Evolutionary conservation across 129 eudicot species (phyloP).

Genomic region (Ambrosia trifida): DNA sequence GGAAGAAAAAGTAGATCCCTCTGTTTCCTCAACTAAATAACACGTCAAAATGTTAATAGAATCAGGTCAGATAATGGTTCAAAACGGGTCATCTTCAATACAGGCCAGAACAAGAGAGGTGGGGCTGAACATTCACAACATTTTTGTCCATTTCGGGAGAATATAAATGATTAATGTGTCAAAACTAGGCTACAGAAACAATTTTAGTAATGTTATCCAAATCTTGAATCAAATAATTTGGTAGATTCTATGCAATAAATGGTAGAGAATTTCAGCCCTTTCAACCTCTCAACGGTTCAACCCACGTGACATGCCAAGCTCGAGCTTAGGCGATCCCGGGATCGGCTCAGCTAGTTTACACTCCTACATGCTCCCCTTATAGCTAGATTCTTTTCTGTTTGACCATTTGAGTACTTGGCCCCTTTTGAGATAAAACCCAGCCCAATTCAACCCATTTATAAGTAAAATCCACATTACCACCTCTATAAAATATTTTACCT

Average conservation of each 20-base stretch:
- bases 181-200: not conserved
- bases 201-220: not conserved
- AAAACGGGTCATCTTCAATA: not conserved
- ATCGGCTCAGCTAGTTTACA: too few relatives aligned
- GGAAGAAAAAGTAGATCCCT: slow-evolving; percentile 6
- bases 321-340: too few relatives aligned
- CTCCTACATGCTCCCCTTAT: not conserved
- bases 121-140: not conserved
- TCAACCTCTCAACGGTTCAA: not conserved
- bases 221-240: not conserved
- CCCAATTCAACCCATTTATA: not conserved
- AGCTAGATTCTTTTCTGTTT: not conserved
- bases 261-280: not conserved
- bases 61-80: not conserved
- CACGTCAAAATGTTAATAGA: not conserved
- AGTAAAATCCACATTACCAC: not conserved
- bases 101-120: not conserved
- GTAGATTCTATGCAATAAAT: not conserved
- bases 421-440: not conserved
- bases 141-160: not conserved
- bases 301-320: not conserved
- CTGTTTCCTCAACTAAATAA: not conserved
- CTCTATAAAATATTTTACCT: slow-evolving; percentile 45
- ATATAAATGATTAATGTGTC: not conserved
- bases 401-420: not conserved